Conservation (phyloP, 306 rosid species). For the Castanea sativa region DNA sequence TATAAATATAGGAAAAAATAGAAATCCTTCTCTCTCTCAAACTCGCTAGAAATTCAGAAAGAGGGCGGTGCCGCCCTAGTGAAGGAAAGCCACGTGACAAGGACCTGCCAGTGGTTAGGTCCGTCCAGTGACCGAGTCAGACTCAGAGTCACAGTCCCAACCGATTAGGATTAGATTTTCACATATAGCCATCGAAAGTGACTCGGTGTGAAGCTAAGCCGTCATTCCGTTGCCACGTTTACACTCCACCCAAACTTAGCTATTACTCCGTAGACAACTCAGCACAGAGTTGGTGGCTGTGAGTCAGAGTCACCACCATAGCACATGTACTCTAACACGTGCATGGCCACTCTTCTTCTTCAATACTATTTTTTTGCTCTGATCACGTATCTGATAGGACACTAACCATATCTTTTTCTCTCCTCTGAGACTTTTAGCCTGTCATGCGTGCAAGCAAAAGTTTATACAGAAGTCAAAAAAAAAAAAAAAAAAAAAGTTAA, state of each 20-base stretch:
- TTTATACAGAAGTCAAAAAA: not conserved
- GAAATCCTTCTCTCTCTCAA: not conserved
- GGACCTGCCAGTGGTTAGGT: conserved; percentile 29
- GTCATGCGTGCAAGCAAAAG: not conserved
- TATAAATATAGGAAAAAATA: not conserved
- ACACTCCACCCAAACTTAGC: not conserved
- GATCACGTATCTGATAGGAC: conserved; percentile 20
- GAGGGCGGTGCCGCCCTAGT: conserved; percentile 59
- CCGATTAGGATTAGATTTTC: not conserved
- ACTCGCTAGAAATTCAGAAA: not conserved
- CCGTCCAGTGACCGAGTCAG: no score
- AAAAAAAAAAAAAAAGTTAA: not conserved
- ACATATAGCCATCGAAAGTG: not conserved
- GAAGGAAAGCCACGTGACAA: conserved; percentile 49
- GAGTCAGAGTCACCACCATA: conserved; percentile 1
- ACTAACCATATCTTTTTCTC: conserved; percentile 4
- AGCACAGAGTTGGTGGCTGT: not conserved
- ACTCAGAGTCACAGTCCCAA: not conserved
- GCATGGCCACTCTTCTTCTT: not conserved
- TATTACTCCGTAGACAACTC: conserved; percentile 5
- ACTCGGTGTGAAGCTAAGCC: not conserved
- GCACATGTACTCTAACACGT: conserved; percentile 22
- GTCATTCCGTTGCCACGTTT: conserved; percentile 22
- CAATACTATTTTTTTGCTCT: not conserved
- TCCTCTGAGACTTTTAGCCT: not conserved